Evolutionary conservation across 2,329 filamentous ascomycete species (phyloP).

Genomic region (Xylariales sp.): DNA sequence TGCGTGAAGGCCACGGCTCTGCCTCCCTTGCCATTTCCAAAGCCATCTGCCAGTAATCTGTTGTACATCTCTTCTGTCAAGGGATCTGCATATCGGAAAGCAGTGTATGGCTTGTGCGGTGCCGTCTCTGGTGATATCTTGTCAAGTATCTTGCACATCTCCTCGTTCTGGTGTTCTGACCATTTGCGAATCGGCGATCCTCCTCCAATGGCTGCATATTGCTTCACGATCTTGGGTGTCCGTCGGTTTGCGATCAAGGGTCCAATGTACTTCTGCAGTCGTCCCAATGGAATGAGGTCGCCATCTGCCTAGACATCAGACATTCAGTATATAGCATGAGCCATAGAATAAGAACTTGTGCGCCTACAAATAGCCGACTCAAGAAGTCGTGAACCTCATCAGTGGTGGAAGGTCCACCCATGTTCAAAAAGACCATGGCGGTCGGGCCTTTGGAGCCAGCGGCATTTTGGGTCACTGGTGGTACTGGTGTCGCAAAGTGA

Average conservation of each 20-base stretch:
- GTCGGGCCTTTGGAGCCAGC: slow-evolving; percentile 74
- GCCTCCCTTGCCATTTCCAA: slow-evolving; percentile 84
- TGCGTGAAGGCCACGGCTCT: slow-evolving; percentile 96
- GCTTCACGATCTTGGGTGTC: slow-evolving; percentile 94
- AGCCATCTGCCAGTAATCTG: slow-evolving; percentile 78
- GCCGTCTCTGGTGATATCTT: slow-evolving; percentile 86
- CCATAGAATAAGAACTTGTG: too few species aligned
- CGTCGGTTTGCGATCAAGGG: slow-evolving; percentile 79
- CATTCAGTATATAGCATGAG: background rate
- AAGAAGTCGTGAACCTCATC: slow-evolving; percentile 87
- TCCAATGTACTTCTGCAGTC: slow-evolving; percentile 84
- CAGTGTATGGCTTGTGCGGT: slow-evolving; percentile 95
- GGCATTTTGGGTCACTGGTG: slow-evolving; percentile 75
- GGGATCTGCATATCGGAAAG: slow-evolving; percentile 91
- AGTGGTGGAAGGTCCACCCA: slow-evolving; percentile 89
- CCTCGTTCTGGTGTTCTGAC: slow-evolving; percentile 88
- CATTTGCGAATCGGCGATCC: slow-evolving; percentile 98
- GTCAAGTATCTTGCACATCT: slow-evolving; percentile 98
- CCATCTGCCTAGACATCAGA: slow-evolving; percentile 65
- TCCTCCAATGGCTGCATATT: slow-evolving; percentile 91
- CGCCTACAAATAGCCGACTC: slow-evolving; percentile 83
- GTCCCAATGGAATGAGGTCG: slow-evolving; percentile 92
- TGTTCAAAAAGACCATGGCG: slow-evolving; percentile 98
- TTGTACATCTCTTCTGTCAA: slow-evolving; percentile 93
- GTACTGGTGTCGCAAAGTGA: slow-evolving; percentile 57